phyloP scores from a whole-genome alignment of 495 filamentous ascomycete genomes.

The Astrothelium subdiscretum region DNA sequence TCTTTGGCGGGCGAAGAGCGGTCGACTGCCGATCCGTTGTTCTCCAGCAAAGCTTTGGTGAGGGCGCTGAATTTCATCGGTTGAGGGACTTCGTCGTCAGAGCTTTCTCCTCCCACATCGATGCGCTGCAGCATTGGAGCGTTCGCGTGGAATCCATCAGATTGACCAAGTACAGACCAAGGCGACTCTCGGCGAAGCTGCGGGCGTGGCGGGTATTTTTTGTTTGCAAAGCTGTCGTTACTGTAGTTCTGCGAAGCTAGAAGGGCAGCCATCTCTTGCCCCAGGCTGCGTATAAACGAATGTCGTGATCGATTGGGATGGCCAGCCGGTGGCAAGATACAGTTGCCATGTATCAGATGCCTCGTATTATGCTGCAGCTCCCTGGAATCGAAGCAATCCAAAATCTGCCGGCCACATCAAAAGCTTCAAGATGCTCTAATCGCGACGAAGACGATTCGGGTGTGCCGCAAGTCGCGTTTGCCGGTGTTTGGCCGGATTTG shows the following conservation, averaged over 20 bases:
- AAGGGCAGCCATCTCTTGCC: background rate
- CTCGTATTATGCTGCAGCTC: background rate
- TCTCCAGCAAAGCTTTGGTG: slow-evolving; percentile 28
- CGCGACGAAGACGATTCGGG: background rate
- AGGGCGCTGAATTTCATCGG: slow-evolving; percentile 31
- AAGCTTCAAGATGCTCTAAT: background rate
- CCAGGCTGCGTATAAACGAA: background rate
- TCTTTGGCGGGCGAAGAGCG: slow-evolving; percentile 22
- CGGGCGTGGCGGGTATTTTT: slow-evolving; percentile 7
- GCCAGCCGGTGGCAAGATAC: slow-evolving; percentile 1
- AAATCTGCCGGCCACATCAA: background rate
- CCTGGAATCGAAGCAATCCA: background rate
- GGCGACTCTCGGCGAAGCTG: slow-evolving; percentile 23
- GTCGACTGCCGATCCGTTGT: slow-evolving; percentile 12
- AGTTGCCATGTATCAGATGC: slow-evolving; percentile 3
- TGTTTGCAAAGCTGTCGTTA: background rate
- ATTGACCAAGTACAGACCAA: slow-evolving; percentile 21
- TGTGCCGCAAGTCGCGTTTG: background rate
- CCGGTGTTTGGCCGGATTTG: background rate
- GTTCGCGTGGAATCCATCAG: slow-evolving; percentile 22
- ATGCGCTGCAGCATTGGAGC: slow-evolving; percentile 26
- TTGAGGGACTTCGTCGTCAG: slow-evolving; percentile 30
- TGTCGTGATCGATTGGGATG: slow-evolving; percentile 1
- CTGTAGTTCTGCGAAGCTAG: background rate
- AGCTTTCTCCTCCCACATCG: slow-evolving; percentile 27